phyloP scores from a whole-genome alignment of 2,329 filamentous ascomycete genomes.

The Malbranchea zuffiana region DNA sequence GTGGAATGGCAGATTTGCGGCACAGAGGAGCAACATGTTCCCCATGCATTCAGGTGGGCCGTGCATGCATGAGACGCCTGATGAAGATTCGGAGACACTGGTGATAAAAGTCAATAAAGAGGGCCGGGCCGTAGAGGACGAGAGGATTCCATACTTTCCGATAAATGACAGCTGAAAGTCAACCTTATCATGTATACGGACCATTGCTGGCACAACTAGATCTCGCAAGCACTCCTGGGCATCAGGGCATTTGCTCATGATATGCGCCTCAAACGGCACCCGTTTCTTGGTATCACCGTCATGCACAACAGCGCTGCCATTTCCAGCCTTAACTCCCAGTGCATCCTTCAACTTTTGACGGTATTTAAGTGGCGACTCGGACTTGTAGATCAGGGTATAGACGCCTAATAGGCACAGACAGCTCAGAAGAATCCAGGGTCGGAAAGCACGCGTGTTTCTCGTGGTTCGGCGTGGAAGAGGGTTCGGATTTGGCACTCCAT shows the following conservation, averaged over 20 bases:
- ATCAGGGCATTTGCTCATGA: conserved; percentile 96
- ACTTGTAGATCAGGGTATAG: conserved; percentile 8
- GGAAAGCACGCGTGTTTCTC: conserved; percentile 9
- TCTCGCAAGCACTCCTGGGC: conserved; percentile 70
- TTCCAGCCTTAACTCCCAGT: background rate
- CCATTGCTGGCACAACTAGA: conserved; percentile 78
- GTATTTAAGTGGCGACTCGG: conserved; percentile 7
- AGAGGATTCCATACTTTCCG: conserved; percentile 49
- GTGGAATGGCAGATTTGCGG: conserved; percentile 51
- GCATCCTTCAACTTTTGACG: conserved; percentile 7
- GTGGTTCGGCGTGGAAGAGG: too few species aligned
- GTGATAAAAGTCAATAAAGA: conserved; percentile 60
- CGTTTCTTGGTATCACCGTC: too few species aligned
- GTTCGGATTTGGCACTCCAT: too few species aligned
- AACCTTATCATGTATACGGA: conserved; percentile 67
- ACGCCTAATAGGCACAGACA: conserved; percentile 13
- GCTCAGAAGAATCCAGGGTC: conserved; percentile 11
- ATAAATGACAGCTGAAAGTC: conserved; percentile 88
- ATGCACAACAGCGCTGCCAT: background rate
- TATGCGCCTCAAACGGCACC: conserved; percentile 82
- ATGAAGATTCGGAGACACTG: conserved; percentile 57
- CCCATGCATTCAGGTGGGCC: conserved; percentile 84
- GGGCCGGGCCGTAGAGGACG: background rate
- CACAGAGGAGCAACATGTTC: conserved; percentile 90
- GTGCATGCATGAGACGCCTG: conserved; percentile 79